These are phyloP conservation scores for Acidomyces sp. DNA, from an alignment of 495 filamentous ascomycete genomes.

Conservation along the genomic window DNA sequence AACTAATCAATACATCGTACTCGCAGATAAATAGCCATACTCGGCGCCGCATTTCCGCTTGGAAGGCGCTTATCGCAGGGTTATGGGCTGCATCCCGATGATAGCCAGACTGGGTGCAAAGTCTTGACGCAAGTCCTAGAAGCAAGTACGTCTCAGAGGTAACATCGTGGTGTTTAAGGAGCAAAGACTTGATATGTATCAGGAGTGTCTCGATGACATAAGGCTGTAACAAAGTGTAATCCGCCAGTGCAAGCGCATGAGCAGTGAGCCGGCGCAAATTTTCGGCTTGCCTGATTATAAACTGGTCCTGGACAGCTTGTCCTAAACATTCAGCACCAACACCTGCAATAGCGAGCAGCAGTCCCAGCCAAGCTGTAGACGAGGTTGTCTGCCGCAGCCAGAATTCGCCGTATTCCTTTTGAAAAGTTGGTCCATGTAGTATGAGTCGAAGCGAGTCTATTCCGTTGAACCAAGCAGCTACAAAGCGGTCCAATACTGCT, in stretches of 20 bases:
- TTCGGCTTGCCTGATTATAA: background rate
- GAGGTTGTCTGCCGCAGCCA: background rate
- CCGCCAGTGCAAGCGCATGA: constrained; percentile 3
- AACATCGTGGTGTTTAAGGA: constrained; percentile 1
- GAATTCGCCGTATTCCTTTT: constrained; percentile 4
- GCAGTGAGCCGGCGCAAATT: constrained; percentile 1
- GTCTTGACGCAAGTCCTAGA: background rate
- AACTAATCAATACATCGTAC: constrained; percentile 7
- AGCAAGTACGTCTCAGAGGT: constrained; percentile 3
- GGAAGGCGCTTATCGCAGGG: background rate
- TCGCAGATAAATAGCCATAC: constrained; percentile 2
- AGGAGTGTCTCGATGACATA: constrained; percentile 8
- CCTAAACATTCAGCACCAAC: constrained; percentile 1
- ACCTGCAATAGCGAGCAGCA: constrained; percentile 1
- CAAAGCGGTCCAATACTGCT: constrained; percentile 4
- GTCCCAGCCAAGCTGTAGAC: constrained; percentile 7
- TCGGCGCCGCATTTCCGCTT: constrained; percentile 5
- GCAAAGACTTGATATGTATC: constrained; percentile 6
- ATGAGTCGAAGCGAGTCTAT: constrained; percentile 1
- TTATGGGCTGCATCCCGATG: constrained; percentile 7
- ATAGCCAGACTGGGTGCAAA: constrained; percentile 11
- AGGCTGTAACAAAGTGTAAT: constrained; percentile 3
- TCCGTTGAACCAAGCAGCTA: constrained; percentile 4
- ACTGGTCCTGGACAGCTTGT: background rate
- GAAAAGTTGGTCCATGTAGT: constrained; percentile 5